Evolutionary conservation across 2,329 filamentous ascomycete genomes (phyloP), one percentile per base, ranked within the genome.

Genomic region (Colletotrichum chlorophyti): DNA sequence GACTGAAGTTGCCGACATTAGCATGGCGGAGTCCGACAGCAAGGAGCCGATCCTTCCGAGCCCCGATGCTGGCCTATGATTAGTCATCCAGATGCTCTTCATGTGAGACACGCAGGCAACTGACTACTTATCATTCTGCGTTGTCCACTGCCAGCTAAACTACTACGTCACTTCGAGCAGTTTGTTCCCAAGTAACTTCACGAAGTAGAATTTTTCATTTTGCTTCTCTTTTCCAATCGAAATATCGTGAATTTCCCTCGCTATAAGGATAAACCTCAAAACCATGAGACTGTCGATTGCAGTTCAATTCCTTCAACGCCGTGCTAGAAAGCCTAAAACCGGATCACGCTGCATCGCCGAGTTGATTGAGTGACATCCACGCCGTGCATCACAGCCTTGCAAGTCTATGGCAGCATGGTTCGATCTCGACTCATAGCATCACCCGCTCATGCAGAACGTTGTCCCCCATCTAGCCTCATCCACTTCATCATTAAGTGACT

Each of bases 21-120:
- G 34, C 26, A 41, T 38, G 53, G 47, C 34, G 11, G 45, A 17
- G 19, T 15, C 49, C 49, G 49, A 53, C 9, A 31, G 15, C 11
- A 31, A 43, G n/a, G n/a, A 35, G 54, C 59, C 59, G 59, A 60
- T 27, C 27, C 34, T 54, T 29, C 59, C 59, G n/a, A n/a, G n/a
- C n/a, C n/a, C n/a, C n/a, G 59, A 60, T 37, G 29, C 53, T 42
- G 35, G 35, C 34, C 34, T 21, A 10, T 31, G n/a, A 58, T 60
- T 60, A 58, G 52, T 60, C 58, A 49, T 26, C 37, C 10, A 14
- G 31, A 29, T 26, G 26, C 14, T 21, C n/a, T n/a, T 31, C 27
- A 31, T n/a, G n/a, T n/a, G n/a, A n/a, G n/a, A n/a, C n/a, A n/a
- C n/a, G n/a, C n/a, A n/a, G n/a, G n/a, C n/a, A n/a, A n/a, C n/a